Evolutionary conservation across 2,329 filamentous ascomycete genomes (phyloP), one percentile per base, ranked within the genome.

Genomic region (Zasmidium angulare): DNA sequence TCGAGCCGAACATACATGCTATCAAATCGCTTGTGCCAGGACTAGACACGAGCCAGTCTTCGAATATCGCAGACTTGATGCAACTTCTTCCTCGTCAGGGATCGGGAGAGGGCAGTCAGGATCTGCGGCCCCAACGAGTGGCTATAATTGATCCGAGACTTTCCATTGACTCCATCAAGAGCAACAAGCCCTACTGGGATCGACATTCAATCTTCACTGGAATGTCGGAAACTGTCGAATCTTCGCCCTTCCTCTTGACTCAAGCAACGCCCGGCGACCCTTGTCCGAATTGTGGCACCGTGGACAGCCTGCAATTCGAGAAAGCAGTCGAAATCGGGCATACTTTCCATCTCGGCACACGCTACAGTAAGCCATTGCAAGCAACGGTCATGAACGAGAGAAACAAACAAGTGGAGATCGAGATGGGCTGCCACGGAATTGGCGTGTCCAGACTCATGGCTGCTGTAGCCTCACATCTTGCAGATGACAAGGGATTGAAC

Each of bases 341-440:
- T 75, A 98, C 95, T 0, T 99, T 99, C 77, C 88, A 96, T 73
- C 86, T 99, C 1, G 93, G 93, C 11, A 93, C 90, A 1, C 86
- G 93, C 26, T 99, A 99, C 77, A 93, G 89, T 22, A 80, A 84
- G 20, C 88, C 91, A 0, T 81, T 99, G 0, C 78, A 82, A 7
- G 89, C 90, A 1, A 80, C 76, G 0, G 83, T 95, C 1, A 66
- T 71, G n/a, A 62, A 69, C 49, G 67, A 65, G n/a, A 71, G 65
- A 23, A 70, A 73, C 26, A 64, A 75, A 17, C 73, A 74, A 9
- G 80, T 86, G 0, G 81, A 86, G 0, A 82, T 96, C 69, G 86
- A 96, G 65, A 99, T 99, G 95, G 95, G 95, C 56, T 99, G 95
- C 73, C 91, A 97, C 71, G 95, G 95, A 0, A 96, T 99, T 62